Conservation (phyloP, 345 rosid species). For the Eucalyptus sp. region DNA sequence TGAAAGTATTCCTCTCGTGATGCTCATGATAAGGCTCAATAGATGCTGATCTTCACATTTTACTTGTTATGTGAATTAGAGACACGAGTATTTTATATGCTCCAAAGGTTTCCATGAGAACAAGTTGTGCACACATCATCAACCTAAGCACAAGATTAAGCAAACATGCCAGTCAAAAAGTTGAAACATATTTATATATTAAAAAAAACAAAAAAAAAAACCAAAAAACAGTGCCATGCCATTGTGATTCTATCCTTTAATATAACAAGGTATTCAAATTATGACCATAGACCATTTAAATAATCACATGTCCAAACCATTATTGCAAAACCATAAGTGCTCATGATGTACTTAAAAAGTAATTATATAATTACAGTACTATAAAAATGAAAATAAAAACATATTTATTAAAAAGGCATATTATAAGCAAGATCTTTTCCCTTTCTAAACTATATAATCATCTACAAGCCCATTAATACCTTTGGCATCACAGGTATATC, state of each 20-base stretch:
- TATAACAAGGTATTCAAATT: not conserved
- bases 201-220: not conserved
- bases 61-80: not conserved
- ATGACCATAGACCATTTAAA: not conserved
- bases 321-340: not conserved
- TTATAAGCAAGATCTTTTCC: not conserved
- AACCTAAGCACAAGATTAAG: not conserved
- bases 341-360: not conserved
- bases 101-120: not conserved
- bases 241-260: not conserved
- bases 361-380: not conserved
- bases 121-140: not conserved
- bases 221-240: not conserved
- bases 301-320: not conserved
- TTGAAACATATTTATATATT: not conserved
- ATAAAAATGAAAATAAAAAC: not conserved
- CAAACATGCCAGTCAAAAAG: not conserved
- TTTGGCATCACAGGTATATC: constrained; percentile 98
- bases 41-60: not conserved
- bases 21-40: not conserved
- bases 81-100: not conserved
- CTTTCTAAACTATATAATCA: not conserved
- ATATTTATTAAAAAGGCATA: not conserved
- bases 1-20: not conserved
- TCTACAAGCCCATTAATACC: constrained; percentile 23